Base-by-base conservation (phyloP, 1,284 basidiomycete genomes). In the Rhodotorula sp. region DNA sequence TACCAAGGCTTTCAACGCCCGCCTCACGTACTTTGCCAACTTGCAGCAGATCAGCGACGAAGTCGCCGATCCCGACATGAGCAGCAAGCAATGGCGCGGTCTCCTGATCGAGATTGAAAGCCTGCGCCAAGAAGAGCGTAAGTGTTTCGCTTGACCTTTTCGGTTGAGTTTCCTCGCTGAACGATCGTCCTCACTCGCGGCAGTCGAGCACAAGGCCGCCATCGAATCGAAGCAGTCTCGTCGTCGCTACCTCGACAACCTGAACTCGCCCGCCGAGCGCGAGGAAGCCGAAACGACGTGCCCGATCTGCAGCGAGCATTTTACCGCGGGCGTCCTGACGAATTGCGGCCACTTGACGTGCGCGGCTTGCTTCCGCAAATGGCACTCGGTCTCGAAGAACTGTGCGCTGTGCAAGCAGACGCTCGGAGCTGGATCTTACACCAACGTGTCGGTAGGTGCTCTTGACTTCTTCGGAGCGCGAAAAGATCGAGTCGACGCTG, bases 161-260 rank as follows among this genome's bases (percentile, higher is more conserved):
- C n/a, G 1, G 7, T 7, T 17, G 10, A 12, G 14, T 66, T 12
- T 44, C 29, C 18, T 17, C 24, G 3, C 53, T 29, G 14, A 10
- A 26, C 15, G 29, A 33, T 58, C 56, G 17, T 22, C 8, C 24
- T 14, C 53, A 20, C 33, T 10, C 8, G 10, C n/a, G 44, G 42
- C 64, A 70, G 73, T 61, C 48, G 59, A 64, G 4, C 64, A 69
- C 20, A 30, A 60, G 22, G 29, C 22, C 8, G 18, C 37, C 20
- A 67, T 73, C 58, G 57, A 51, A 14, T 24, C 60, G 46, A 71
- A 69, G 51, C 30, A 57, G 49, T 62, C 63, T 3, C 62, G 69
- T 17, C 66, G 70, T 24, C 71, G 77, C 4, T 78, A 75, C 60
- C 70, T 78, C 42, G 73, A 77, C 22, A 66, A 66, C 29, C 67